Percentiles rank a stretch among this genome's conserved stretches.
Conservation (phyloP, 2,329 filamentous ascomycete genomes). For the Aureobasidium pullulans region DNA sequence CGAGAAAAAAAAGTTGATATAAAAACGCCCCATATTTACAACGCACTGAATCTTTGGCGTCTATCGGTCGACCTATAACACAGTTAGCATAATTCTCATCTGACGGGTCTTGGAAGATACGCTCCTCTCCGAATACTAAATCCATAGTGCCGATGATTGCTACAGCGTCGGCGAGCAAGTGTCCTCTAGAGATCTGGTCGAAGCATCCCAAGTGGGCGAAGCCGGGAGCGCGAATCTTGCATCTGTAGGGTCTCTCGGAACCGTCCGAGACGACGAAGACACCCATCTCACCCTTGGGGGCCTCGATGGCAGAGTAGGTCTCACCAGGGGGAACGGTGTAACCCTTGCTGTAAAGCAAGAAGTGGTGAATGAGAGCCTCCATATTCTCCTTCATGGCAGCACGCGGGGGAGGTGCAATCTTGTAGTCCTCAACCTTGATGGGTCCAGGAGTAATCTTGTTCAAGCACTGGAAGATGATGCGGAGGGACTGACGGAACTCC, state of each 20-base stretch:
- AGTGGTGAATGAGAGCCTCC: conserved; percentile 99
- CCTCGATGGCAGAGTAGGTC: conserved; percentile 96
- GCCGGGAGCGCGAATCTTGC: conserved; percentile 92
- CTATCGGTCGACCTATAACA: too few species aligned
- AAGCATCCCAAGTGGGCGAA: conserved; percentile 94
- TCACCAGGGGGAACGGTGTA: conserved; percentile 95
- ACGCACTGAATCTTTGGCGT: not conserved
- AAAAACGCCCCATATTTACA: conserved; percentile 12
- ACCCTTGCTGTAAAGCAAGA: conserved; percentile 96
- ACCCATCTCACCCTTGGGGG: conserved; percentile 99
- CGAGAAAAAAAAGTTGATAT: not conserved
- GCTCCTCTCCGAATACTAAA: conserved; percentile 66
- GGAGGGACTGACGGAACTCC: conserved; percentile 95
- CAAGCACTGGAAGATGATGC: conserved; percentile 97
- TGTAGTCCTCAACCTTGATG: conserved; percentile 96
- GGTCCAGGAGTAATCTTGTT: conserved; percentile 98
- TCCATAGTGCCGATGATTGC: conserved; percentile 68
- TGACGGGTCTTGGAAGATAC: too few species aligned
- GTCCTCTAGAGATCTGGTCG: conserved; percentile 85
- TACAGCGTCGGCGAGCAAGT: conserved; percentile 91
- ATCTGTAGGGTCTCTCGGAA: conserved; percentile 91
- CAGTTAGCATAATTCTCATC: too few species aligned
- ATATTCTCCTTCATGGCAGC: conserved; percentile 99
- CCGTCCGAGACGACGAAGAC: conserved; percentile 95
- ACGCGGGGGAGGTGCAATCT: conserved; percentile 91